Conservation (phyloP, 495 filamentous ascomycete genomes). For the Penicillium steckii region DNA sequence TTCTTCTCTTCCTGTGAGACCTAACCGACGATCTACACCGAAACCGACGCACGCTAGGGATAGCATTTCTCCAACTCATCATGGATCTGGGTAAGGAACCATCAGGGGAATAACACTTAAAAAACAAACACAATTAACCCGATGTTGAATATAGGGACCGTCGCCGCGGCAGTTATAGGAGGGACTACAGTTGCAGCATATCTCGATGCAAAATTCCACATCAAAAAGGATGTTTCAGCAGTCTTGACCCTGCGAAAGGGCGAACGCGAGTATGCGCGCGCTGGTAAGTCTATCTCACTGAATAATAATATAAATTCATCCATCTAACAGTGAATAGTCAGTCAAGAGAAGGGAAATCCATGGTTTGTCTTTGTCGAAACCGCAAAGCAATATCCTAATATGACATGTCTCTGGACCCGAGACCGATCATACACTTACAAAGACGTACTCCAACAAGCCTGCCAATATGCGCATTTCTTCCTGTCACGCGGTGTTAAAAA, state of each 20-base stretch:
- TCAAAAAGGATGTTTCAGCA: constrained; percentile 56
- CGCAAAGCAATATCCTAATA: constrained; percentile 44
- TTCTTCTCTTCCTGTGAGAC: too few species aligned
- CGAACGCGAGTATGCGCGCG: constrained; percentile 36
- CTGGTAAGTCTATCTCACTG: constrained; percentile 20
- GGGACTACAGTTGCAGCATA: constrained; percentile 55
- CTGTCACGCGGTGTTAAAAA: constrained; percentile 56
- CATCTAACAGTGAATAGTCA: constrained; percentile 32
- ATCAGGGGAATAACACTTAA: neutral
- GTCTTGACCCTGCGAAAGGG: constrained; percentile 31
- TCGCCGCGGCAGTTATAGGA: constrained; percentile 36
- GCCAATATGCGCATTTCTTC: constrained; percentile 67
- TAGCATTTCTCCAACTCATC: neutral
- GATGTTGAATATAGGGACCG: constrained; percentile 11
- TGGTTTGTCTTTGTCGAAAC: constrained; percentile 67
- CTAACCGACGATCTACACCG: too few species aligned
- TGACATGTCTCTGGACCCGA: constrained; percentile 66
- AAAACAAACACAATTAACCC: neutral
- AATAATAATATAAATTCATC: neutral
- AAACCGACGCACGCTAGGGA: neutral
- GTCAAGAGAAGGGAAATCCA: constrained; percentile 50
- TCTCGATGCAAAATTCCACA: constrained; percentile 67
- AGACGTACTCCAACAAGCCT: constrained; percentile 52
- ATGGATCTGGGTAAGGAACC: neutral
- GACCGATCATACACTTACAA: constrained; percentile 61